These are phyloP conservation scores for Botrytis paeoniae DNA, from an alignment of 2,329 filamentous ascomycete species.

Conservation along the genomic window DNA sequence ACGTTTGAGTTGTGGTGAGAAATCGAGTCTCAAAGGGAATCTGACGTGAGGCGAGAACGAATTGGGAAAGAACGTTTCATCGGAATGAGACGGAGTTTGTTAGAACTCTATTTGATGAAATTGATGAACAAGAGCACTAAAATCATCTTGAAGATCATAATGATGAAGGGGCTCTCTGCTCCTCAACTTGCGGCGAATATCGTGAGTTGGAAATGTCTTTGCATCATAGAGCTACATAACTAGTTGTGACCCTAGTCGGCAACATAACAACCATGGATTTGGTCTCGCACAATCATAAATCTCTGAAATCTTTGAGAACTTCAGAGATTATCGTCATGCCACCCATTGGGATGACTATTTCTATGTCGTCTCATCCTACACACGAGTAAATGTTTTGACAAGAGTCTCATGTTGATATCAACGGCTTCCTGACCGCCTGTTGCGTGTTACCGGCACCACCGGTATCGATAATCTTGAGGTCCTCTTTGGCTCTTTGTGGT, in stretches of 20 bases:
- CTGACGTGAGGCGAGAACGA: not conserved
- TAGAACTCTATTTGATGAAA: not conserved
- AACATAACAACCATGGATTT: not conserved
- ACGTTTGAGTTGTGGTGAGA: not conserved
- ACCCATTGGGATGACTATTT: not conserved
- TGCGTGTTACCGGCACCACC: not conserved
- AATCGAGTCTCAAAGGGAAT: not conserved
- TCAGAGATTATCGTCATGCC: too few species aligned
- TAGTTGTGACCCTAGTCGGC: not conserved
- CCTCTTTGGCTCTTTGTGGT: not conserved
- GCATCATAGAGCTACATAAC: not conserved
- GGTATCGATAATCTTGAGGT: not conserved
- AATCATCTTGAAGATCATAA: not conserved
- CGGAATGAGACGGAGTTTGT: not conserved
- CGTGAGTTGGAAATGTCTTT: not conserved
- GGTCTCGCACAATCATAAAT: not conserved
- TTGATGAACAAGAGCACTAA: not conserved
- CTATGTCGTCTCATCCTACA: not conserved
- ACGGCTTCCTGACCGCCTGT: not conserved
- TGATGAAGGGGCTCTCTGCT: not conserved
- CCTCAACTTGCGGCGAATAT: not conserved
- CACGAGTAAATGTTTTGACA: not conserved
- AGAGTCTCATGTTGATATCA: not conserved
- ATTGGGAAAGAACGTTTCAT: not conserved
- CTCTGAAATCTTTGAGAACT: not conserved